Evolutionary conservation across 441 rosid genomes (phyloP).

Genomic region (Dalechampia spathulata): DNA sequence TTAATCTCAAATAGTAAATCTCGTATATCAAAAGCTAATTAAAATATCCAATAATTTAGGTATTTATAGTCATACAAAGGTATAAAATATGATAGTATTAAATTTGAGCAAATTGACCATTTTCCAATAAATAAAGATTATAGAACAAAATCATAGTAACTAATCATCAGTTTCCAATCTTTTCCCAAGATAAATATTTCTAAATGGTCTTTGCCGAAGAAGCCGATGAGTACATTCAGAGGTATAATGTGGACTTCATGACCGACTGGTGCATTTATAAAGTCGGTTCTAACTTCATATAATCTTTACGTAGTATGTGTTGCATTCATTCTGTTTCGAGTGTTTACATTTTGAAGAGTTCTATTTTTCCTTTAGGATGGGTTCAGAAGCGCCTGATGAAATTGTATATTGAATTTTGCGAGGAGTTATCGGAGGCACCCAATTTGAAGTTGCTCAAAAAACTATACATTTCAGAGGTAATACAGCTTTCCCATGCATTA

Average conservation of each 20-base stretch:
- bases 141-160: no score
- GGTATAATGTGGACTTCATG: background rate
- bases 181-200: no score
- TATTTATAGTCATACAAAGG: no score
- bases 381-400: conserved; percentile 89
- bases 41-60: no score
- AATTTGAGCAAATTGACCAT: no score
- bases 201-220: no score
- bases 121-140: no score
- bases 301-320: background rate
- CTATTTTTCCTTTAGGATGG: conserved; percentile 52
- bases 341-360: conserved; percentile 2
- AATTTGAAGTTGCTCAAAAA: conserved; percentile 76
- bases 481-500: conserved; percentile 12
- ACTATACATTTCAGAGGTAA: conserved; percentile 82
- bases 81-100: no score
- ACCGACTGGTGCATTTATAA: background rate
- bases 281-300: background rate
- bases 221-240: no score
- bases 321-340: background rate
- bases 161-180: no score
- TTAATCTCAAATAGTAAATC: no score
- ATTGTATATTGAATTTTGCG: conserved; percentile 71
- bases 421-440: conserved; percentile 59
- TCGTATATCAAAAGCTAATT: no score